Percentiles rank a stretch among this genome's conserved stretches.
Evolutionary conservation across 2,329 filamentous ascomycete species (phyloP).

Genomic region (Colletotrichum liriopes): DNA sequence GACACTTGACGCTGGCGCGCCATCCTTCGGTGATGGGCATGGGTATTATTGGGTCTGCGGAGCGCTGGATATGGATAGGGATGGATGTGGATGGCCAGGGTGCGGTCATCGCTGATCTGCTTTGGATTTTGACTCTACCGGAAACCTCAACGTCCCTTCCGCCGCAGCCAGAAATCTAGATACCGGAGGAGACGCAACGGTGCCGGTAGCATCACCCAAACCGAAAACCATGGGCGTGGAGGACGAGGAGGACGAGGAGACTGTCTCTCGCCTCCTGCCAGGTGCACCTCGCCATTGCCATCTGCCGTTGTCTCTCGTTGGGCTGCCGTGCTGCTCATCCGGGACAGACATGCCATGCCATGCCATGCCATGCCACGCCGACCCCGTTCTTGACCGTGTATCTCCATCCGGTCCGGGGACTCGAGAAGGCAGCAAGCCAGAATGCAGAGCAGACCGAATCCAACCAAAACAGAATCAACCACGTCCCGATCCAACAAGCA

Average conservation of each 20-base stretch:
- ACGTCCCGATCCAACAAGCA: neutral
- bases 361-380: neutral
- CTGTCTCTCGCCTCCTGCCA: conserved; percentile 9
- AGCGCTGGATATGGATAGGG: neutral
- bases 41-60: conserved; percentile 8
- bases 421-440: neutral
- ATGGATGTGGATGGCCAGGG: conserved; percentile 17
- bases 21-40: neutral
- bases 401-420: conserved; percentile 6
- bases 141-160: conserved; percentile 38
- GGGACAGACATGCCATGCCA: neutral
- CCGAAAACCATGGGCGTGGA: neutral
- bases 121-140: conserved; percentile 23
- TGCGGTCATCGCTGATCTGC: conserved; percentile 28
- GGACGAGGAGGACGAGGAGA: neutral
- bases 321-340: conserved; percentile 16
- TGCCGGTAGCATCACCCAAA: conserved; percentile 21
- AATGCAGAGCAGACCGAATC: conserved; percentile 5
- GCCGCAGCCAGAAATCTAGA: conserved; percentile 21
- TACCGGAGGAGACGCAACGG: conserved; percentile 28
- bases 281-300: neutral
- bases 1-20: neutral
- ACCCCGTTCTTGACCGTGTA: neutral
- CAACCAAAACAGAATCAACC: neutral
- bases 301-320: conserved; percentile 3